Conservation (phyloP, 495 filamentous ascomycete species). For the Elasticomyces elasticus region DNA sequence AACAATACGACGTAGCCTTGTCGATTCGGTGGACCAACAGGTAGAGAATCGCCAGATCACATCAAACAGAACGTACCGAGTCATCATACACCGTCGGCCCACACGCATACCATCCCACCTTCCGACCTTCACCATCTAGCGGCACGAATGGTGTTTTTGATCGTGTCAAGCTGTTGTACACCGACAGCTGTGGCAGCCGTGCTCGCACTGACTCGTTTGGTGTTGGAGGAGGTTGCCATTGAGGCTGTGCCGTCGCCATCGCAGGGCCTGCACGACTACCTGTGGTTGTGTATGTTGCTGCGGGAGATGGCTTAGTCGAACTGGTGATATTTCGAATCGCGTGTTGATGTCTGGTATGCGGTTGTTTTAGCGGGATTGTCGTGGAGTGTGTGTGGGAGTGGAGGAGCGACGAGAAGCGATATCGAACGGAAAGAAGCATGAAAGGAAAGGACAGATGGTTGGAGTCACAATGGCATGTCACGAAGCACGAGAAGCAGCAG, state of each 20-base stretch:
- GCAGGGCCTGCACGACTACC: constrained; percentile 3
- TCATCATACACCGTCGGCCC: constrained; percentile 88
- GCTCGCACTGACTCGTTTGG: constrained; percentile 7
- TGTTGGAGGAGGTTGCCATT: constrained; percentile 32
- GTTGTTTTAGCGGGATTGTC: not conserved
- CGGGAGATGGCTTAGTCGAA: not conserved
- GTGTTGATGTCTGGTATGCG: not conserved
- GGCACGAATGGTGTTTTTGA: constrained; percentile 68
- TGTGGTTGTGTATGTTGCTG: constrained; percentile 7
- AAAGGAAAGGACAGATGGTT: not conserved
- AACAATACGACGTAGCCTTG: too few relatives aligned
- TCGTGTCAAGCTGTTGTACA: constrained; percentile 72
- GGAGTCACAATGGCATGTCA: not conserved
- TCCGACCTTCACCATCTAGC: constrained; percentile 27
- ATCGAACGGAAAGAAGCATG: constrained; percentile 3
- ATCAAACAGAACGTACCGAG: constrained; percentile 29
- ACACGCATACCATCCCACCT: constrained; percentile 25
- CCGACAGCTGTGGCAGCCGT: constrained; percentile 40
- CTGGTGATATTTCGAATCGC: not conserved
- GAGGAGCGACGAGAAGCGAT: not conserved
- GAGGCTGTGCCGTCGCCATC: constrained; percentile 30
- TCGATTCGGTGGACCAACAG: too few relatives aligned
- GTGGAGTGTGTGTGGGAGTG: not conserved
- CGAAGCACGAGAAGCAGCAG: too few relatives aligned
- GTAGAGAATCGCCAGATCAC: not conserved